These are phyloP conservation scores for Myochromella boudieri DNA, from an alignment of 768 basidiomycete genomes.

Conservation along the genomic window DNA sequence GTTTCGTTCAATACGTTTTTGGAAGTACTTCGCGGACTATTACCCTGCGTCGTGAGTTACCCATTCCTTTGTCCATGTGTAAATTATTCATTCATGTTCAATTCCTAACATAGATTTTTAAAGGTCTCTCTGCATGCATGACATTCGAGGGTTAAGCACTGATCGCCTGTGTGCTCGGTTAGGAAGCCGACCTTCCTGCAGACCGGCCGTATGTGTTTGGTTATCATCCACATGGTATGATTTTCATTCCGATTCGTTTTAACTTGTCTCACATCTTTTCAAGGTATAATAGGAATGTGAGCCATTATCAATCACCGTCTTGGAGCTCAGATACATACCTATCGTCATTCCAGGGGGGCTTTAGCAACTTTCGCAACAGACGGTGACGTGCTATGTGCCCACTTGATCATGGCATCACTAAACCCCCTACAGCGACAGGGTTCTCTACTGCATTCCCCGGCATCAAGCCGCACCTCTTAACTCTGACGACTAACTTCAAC, in stretches of 20 bases:
- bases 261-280: not conserved
- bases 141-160: slow-evolving; percentile 6
- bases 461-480: slow-evolving; percentile 90
- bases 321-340: slow-evolving; percentile 1
- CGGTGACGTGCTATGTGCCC: slow-evolving; percentile 41
- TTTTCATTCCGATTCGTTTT: not conserved
- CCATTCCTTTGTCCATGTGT: slow-evolving; percentile 21
- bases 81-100: slow-evolving; percentile 12
- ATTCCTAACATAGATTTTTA: slow-evolving; percentile 35
- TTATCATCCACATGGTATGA: slow-evolving; percentile 93
- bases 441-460: slow-evolving; percentile 91
- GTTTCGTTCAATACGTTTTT: slow-evolving; percentile 70
- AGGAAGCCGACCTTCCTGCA: slow-evolving; percentile 90
- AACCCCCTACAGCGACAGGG: slow-evolving; percentile 62
- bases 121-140: slow-evolving; percentile 38
- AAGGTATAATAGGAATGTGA: slow-evolving; percentile 97
- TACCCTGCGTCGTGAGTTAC: slow-evolving; percentile 83
- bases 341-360: slow-evolving; percentile 64
- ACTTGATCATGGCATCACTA: slow-evolving; percentile 1
- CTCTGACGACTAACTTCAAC: slow-evolving; percentile 85
- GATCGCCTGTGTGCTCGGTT: slow-evolving; percentile 15
- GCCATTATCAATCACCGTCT: not conserved
- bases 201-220: slow-evolving; percentile 96
- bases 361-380: slow-evolving; percentile 96
- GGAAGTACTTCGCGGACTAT: slow-evolving; percentile 91